phyloP scores from a whole-genome alignment of 495 filamentous ascomycete species.

The Elaphomyces granulatus region DNA sequence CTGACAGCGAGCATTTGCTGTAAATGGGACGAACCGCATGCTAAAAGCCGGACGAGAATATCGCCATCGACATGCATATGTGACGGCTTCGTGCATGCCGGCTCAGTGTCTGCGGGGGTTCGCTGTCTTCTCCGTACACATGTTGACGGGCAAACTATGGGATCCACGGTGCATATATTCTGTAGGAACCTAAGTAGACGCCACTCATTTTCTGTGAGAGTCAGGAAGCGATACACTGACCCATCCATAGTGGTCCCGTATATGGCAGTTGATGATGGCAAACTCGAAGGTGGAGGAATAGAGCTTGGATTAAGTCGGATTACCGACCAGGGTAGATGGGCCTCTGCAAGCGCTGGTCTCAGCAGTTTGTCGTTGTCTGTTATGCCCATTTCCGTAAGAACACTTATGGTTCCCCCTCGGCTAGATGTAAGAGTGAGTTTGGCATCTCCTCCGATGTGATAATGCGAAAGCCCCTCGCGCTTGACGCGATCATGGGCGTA shows the following conservation, averaged over 20 bases:
- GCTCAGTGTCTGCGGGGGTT: slow-evolving; percentile 19
- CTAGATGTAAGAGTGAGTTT: slow-evolving; percentile 21
- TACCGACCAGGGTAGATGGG: slow-evolving; percentile 22
- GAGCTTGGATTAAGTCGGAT: slow-evolving; percentile 14
- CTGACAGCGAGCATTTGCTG: slow-evolving; percentile 19
- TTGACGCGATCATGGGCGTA: slow-evolving; percentile 20
- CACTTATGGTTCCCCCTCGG: slow-evolving; percentile 23
- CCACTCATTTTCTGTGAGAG: slow-evolving; percentile 39
- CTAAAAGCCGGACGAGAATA: slow-evolving; percentile 41
- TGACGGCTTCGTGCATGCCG: slow-evolving; percentile 17
- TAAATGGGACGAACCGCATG: slow-evolving; percentile 30
- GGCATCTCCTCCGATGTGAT: slow-evolving; percentile 16
- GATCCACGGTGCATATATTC: slow-evolving; percentile 36
- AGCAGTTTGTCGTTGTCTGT: slow-evolving; percentile 16
- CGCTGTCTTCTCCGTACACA: slow-evolving; percentile 13
- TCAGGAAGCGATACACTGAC: slow-evolving; percentile 44
- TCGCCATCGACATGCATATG: slow-evolving; percentile 57
- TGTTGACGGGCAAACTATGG: slow-evolving; percentile 25
- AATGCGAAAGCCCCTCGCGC: slow-evolving; percentile 28
- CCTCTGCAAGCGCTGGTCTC: slow-evolving; percentile 15
- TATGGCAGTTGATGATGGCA: slow-evolving; percentile 7
- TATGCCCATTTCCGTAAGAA: slow-evolving; percentile 13
- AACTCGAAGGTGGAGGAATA: slow-evolving; percentile 6
- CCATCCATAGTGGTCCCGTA: slow-evolving; percentile 55
- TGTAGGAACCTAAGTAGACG: slow-evolving; percentile 49